These are phyloP conservation scores for Stereum hirsutum DNA, from an alignment of 1,284 basidiomycete species.

Conservation along the genomic window DNA sequence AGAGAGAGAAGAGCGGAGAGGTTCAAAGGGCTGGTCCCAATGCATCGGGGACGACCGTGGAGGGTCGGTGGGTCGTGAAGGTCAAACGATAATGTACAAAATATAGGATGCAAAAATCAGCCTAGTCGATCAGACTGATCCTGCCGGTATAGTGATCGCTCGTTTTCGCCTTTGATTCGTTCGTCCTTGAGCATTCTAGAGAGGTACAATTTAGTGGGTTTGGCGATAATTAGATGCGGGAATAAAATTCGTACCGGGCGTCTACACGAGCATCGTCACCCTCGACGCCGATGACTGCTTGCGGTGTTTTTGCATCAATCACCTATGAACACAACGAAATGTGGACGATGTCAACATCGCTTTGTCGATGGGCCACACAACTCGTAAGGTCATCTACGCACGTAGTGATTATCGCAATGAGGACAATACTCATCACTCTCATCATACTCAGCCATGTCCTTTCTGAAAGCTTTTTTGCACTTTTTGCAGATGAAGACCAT, in stretches of 20 bases:
- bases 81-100: constrained; percentile 7
- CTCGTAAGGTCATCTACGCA: constrained; percentile 31
- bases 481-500: constrained; percentile 97
- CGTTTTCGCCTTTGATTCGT: constrained; percentile 44
- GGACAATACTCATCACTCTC: constrained; percentile 98
- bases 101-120: background rate
- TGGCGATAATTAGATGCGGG: background rate
- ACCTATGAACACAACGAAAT: constrained; percentile 45
- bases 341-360: background rate
- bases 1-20: constrained; percentile 24
- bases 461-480: constrained; percentile 94
- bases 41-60: too few relatives aligned
- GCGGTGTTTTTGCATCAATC: constrained; percentile 87
- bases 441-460: constrained; percentile 87
- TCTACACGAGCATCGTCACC: constrained; percentile 88
- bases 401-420: constrained; percentile 96
- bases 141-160: too few relatives aligned
- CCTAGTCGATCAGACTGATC: too few relatives aligned
- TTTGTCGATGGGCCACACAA: background rate
- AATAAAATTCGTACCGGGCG: constrained; percentile 52
- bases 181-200: constrained; percentile 67
- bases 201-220: background rate
- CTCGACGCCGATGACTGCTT: constrained; percentile 79
- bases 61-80: constrained; percentile 46
- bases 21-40: constrained; percentile 34